A percentile compares a stretch with the other conserved stretches of the same genome.
phyloP scores from a whole-genome alignment of 805 yeast genomes.

The Kodamaea kakaduensis region DNA sequence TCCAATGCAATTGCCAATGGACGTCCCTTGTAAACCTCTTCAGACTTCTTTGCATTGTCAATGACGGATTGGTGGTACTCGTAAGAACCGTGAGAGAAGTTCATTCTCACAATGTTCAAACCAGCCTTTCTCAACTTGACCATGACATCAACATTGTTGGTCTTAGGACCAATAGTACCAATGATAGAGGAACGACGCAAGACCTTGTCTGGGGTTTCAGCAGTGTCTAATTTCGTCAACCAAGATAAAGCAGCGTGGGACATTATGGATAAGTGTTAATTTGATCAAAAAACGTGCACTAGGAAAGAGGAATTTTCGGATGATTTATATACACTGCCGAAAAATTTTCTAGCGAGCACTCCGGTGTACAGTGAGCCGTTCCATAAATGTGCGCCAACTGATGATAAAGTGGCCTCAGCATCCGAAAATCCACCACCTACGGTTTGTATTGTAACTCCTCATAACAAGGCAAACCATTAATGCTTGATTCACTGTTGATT shows the following conservation, averaged over 20 bases:
- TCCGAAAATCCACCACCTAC: too few species aligned
- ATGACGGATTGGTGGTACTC: conserved; percentile 96
- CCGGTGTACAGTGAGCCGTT: conserved; percentile 13
- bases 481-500: too few species aligned
- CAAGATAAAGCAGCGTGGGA: conserved; percentile 59
- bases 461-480: too few species aligned
- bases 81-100: conserved; percentile 97
- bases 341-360: conserved; percentile 11
- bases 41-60: conserved; percentile 95
- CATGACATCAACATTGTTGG: conserved; percentile 82
- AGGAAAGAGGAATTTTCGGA: conserved; percentile 2
- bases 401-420: too few species aligned
- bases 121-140: conserved; percentile 94
- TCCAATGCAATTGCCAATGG: conserved; percentile 98
- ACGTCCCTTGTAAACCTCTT: conserved; percentile 85
- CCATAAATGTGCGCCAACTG: conserved; percentile 1
- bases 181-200: conserved; percentile 94
- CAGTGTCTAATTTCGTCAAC: conserved; percentile 75
- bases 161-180: conserved; percentile 98
- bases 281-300: conserved; percentile 1
- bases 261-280: conserved; percentile 20
- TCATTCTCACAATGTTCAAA: conserved; percentile 96
- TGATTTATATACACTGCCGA: conserved; percentile 4
- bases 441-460: too few species aligned
- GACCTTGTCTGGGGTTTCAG: conserved; percentile 70